Evolutionary conservation across 192 early-diverging fungal species (phyloP), one percentile per base, ranked within the genome.

Genomic region (Coemansia sp.): DNA sequence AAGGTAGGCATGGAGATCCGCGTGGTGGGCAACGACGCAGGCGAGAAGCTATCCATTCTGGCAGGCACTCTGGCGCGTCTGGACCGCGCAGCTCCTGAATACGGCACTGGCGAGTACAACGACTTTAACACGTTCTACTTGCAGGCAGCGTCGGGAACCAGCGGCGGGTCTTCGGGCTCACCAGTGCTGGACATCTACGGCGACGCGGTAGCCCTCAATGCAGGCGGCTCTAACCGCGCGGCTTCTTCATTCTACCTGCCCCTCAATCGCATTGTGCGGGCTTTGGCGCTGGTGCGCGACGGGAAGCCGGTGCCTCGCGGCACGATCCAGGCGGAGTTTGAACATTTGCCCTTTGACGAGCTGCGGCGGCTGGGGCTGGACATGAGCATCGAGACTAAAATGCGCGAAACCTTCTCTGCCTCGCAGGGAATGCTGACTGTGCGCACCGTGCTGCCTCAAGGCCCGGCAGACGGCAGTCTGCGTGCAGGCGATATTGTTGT

Each of bases 81-180:
- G 47, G 90, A 92, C 65, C 73, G 90, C 20, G 81, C 76, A 36
- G 87, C 86, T 0, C 89, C 89, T 1, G 87, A 91, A 44, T 89
- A 89, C 51, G 87, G 86, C 41, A 64, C 80, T 9, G 83, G 83
- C 9, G 82, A 87, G 64, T 88, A 87, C 75, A 88, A 86, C 57
- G 90, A 91, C 58, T 88, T 89, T 64, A 92, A 90, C 62, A 92
- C 88, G 1, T 92, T 92, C 69, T 92, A 90, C 63, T 68, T 90
- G 14, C 87, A 89, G 71, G 86, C 88, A 0, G 84, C 87, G 3
- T 87, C 90, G 12, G 82, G 84, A 21, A 89, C 87, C 4, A 87
- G 84, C 60, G 88, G 87, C 53, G 90, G 90, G 2, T 87, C 86
- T 18, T 87, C 85, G 11, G 90, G 90, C 17, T 85, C 83, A 58